Percentiles rank a stretch among this genome's conserved stretches.
Evolutionary conservation across 495 filamentous ascomycete species (phyloP).

Genomic region (Xylaria castorea): DNA sequence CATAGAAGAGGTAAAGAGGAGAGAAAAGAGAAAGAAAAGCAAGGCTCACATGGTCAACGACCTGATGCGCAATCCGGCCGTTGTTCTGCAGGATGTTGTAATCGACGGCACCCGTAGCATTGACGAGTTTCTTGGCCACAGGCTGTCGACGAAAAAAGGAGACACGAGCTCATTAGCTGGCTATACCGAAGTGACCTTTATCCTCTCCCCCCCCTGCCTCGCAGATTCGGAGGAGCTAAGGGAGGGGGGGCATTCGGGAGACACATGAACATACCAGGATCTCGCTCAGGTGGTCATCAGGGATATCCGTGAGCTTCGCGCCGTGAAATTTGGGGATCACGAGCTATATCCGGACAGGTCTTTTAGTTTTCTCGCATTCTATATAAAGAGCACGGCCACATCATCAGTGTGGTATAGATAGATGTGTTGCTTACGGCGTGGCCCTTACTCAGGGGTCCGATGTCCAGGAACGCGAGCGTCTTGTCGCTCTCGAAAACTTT

Average conservation of each 20-base stretch:
- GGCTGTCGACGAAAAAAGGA: conserved; percentile 56
- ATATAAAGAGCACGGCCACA: no score
- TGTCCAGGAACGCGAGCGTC: conserved; percentile 96
- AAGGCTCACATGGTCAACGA: conserved; percentile 82
- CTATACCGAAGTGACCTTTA: background rate
- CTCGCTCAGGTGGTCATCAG: conserved; percentile 85
- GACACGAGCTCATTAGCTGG: conserved; percentile 7
- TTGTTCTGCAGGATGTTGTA: conserved; percentile 99
- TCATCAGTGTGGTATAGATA: background rate
- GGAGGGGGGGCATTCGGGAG: background rate
- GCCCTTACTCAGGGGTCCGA: conserved; percentile 82
- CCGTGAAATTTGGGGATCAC: conserved; percentile 97
- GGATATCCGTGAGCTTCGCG: conserved; percentile 89
- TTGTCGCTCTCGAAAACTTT: conserved; percentile 94
- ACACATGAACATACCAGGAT: conserved; percentile 67
- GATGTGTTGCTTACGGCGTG: conserved; percentile 69
- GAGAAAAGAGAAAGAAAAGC: no score
- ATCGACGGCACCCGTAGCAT: conserved; percentile 74
- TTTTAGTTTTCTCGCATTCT: background rate
- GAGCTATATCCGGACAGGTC: conserved; percentile 62
- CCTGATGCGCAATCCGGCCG: conserved; percentile 89
- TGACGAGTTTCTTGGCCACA: conserved; percentile 84
- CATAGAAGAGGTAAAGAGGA: background rate
- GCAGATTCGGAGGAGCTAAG: background rate
- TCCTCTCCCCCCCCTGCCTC: background rate